These are phyloP conservation scores for Leccinum ochraceum DNA, from an alignment of 768 basidiomycete genomes.

Conservation along the genomic window DNA sequence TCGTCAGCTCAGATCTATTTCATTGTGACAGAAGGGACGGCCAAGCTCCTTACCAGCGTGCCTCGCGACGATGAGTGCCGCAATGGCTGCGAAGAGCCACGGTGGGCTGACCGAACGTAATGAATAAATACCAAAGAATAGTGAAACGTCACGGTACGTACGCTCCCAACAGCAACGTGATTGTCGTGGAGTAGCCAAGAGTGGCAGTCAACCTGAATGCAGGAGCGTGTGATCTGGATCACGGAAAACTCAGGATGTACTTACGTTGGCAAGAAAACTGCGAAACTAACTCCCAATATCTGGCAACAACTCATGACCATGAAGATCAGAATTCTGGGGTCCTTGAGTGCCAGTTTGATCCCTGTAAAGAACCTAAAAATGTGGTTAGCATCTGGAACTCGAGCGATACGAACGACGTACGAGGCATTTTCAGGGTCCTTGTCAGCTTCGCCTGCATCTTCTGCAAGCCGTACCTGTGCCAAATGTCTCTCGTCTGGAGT, in stretches of 20 bases:
- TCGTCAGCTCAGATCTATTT: background rate
- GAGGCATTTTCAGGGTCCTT: conserved; percentile 55
- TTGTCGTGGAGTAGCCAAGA: conserved; percentile 60
- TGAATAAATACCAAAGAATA: background rate
- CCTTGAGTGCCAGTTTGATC: conserved; percentile 54
- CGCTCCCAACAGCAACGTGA: conserved; percentile 62
- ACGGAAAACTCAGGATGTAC: conserved; percentile 9
- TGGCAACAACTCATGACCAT: conserved; percentile 54
- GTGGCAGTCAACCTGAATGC: conserved; percentile 53
- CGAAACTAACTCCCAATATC: conserved; percentile 58
- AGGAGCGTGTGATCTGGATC: background rate
- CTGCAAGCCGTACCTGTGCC: conserved; percentile 66
- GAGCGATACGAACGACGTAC: conserved; percentile 37
- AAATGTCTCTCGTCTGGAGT: conserved; percentile 49
- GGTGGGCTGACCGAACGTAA: conserved; percentile 47
- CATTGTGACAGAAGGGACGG: background rate
- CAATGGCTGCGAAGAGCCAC: conserved; percentile 55
- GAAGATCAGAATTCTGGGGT: conserved; percentile 55
- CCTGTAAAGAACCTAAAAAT: conserved; percentile 20
- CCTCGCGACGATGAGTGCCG: conserved; percentile 54
- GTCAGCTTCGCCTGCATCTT: conserved; percentile 70
- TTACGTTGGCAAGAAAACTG: conserved; percentile 59
- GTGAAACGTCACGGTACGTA: conserved; percentile 30
- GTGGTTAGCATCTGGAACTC: background rate
- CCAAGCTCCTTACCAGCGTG: conserved; percentile 43